Percentiles rank a stretch among this genome's conserved stretches.
These are phyloP conservation scores for Glomus cerebriforme DNA, from an alignment of 192 early-diverging fungal genomes.

Conservation along the genomic window DNA sequence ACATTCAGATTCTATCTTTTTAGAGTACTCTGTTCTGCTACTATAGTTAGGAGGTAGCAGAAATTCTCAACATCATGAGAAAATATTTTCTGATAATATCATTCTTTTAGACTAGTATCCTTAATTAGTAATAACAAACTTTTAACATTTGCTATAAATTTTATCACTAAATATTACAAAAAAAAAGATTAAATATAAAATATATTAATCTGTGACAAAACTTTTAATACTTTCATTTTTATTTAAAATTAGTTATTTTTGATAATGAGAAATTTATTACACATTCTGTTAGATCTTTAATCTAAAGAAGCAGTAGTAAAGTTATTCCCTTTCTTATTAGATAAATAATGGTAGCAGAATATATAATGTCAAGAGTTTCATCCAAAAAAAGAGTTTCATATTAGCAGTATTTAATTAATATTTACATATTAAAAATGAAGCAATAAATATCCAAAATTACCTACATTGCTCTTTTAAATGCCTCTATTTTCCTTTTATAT, in stretches of 20 bases:
- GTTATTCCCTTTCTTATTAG: background rate
- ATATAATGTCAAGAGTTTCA: conserved; percentile 16
- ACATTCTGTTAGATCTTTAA: conserved; percentile 23
- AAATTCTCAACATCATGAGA: conserved; percentile 28
- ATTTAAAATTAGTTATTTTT: conserved; percentile 25
- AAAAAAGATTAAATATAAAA: conserved; percentile 1
- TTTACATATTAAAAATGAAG: too few relatives aligned
- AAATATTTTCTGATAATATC: conserved; percentile 26
- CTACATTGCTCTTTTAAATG: too few relatives aligned
- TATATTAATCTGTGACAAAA: conserved; percentile 18
- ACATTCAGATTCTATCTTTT: conserved; percentile 32
- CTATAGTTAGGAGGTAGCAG: conserved; percentile 19
- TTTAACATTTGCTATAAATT: conserved; percentile 20
- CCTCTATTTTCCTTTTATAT: too few relatives aligned
- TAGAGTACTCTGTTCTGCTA: background rate
- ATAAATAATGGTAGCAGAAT: conserved; percentile 12
- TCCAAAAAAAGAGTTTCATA: conserved; percentile 28
- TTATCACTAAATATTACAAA: background rate
- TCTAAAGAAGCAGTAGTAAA: background rate
- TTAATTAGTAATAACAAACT: background rate
- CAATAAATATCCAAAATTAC: too few relatives aligned
- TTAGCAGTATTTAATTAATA: too few relatives aligned
- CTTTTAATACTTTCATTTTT: conserved; percentile 25
- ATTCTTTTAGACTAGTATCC: conserved; percentile 23
- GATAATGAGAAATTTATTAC: conserved; percentile 1